Conservation (phyloP, 306 rosid species). For the Medicago arabica region DNA sequence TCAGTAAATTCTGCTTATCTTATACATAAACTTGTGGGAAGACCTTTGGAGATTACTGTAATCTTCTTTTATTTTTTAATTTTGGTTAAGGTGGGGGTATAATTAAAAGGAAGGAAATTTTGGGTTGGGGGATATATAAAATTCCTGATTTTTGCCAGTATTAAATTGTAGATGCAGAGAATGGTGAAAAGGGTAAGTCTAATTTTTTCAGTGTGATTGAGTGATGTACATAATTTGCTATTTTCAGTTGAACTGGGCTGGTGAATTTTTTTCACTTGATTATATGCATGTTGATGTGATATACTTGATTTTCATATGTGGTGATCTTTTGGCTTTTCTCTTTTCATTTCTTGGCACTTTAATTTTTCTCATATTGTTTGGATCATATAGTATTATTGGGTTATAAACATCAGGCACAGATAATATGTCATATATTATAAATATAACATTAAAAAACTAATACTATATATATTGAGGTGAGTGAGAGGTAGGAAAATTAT, state of each 20-base stretch:
- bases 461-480: no score
- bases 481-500: no score
- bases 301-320: constrained; percentile 42
- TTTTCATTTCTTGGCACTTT: neutral
- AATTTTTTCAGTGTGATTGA: constrained; percentile 43
- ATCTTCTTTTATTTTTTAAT: constrained; percentile 1
- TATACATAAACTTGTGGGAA: constrained; percentile 41
- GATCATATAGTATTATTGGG: no score
- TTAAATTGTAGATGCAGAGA: constrained; percentile 51
- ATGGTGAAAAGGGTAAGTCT: constrained; percentile 44
- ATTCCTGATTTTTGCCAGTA: constrained; percentile 55
- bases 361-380: neutral
- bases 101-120: constrained; percentile 54
- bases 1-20: constrained; percentile 41
- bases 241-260: constrained; percentile 42
- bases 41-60: constrained; percentile 44
- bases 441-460: no score
- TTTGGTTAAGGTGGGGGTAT: constrained; percentile 50
- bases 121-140: constrained; percentile 43
- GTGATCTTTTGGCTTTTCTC: constrained; percentile 19
- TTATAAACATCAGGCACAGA: no score
- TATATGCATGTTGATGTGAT: constrained; percentile 36
- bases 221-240: constrained; percentile 53
- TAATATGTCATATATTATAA: no score
- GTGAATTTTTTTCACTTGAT: constrained; percentile 54